These are phyloP conservation scores for Lecanicillium sp. DNA, from an alignment of 2,329 filamentous ascomycete species.

Conservation along the genomic window DNA sequence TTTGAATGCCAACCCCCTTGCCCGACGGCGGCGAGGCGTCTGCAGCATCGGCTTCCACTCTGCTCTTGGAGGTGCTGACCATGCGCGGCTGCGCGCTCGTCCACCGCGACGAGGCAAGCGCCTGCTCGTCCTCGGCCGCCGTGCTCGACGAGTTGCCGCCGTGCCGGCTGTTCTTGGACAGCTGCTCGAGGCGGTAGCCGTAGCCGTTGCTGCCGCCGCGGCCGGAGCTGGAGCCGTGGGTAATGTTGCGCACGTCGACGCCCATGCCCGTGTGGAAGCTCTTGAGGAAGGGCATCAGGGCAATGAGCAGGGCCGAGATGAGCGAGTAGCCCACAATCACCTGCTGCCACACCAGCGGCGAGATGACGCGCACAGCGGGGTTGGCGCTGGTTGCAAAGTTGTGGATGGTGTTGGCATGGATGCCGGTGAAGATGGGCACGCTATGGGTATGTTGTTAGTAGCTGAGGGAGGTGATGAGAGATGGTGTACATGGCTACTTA, in stretches of 20 bases:
- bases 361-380: constrained; percentile 10
- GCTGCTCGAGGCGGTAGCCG: constrained; percentile 4
- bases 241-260: constrained; percentile 6
- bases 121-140: neutral
- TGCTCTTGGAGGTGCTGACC: neutral
- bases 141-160: neutral
- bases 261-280: constrained; percentile 13
- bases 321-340: constrained; percentile 13
- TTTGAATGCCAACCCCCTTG: constrained; percentile 3
- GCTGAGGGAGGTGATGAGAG: no score
- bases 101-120: no score
- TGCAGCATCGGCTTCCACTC: neutral
- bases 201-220: constrained; percentile 1
- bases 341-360: constrained; percentile 13
- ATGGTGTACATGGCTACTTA: no score
- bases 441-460: neutral
- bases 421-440: constrained; percentile 9
- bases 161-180: constrained; percentile 3
- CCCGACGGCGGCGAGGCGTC: neutral
- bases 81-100: no score
- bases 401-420: constrained; percentile 9
- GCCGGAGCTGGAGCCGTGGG: neutral
- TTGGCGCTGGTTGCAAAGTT: constrained; percentile 7
- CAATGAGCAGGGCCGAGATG: constrained; percentile 15
- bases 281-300: constrained; percentile 14